Base-by-base conservation (phyloP, 768 basidiomycete genomes). In the Xerocomus potaroensis region DNA sequence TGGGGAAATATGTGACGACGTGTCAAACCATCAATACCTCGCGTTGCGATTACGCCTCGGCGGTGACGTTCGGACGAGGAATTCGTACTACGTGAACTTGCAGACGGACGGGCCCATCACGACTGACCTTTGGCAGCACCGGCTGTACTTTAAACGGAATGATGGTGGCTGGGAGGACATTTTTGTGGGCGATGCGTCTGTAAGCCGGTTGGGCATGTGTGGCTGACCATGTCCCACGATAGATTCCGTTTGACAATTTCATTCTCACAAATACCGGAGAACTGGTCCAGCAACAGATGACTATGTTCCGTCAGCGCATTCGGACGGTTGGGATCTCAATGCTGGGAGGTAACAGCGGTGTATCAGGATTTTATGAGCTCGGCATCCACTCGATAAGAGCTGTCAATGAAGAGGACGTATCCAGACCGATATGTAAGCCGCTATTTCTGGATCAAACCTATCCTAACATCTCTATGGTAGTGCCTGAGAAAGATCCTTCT, bases 71-170 rank as follows among this genome's bases (percentile, higher is more conserved):
- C 74, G 79, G 32, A 87, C 87, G 33, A 79, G 82, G 51, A 81
- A 80, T 54, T 83, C 88, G n/a, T 97, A 92, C 73, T 94, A 87
- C 55, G 86, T 91, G 39, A 97, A 98, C 67, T 70, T 97, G 37
- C 93, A 96, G 64, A 95, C 92, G 3, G 87, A 91, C 42, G 87
- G 88, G 1, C 75, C 80, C 35, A 73, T 88, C 40, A 77, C 81
- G 41, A 85, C 82, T 30, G 91, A 95, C 62, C 71, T 98, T n/a
- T 98, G 89, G 84, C 95, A 96, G 61, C 93, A 97, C 56, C 78
- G 90, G 27, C 72, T 98, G n/a, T 89, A 79, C 67, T 87, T 93
- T 62, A 72, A 75, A 41, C 75, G 78, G 45, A 69, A 72, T 22
- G 77, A 83, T 47, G 76, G 79, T 21, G 69, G 72, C 4, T 94